These are phyloP conservation scores for Neonectria sp. DNA, from an alignment of 2,329 filamentous ascomycete genomes.

Conservation along the genomic window DNA sequence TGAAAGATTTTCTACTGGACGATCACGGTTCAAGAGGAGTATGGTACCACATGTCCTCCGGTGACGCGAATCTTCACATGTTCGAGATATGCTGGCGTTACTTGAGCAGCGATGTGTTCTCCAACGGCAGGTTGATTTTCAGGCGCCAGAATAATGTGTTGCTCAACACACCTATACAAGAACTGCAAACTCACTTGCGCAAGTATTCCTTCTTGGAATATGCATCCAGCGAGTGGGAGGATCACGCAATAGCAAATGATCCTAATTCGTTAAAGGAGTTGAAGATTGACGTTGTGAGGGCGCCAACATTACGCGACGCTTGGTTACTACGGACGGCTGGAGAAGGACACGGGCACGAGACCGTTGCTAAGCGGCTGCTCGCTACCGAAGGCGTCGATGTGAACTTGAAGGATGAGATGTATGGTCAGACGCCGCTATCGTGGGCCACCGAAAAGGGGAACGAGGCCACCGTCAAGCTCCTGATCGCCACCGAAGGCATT, in stretches of 20 bases:
- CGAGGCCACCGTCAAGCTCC: too few species aligned
- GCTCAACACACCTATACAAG: neutral
- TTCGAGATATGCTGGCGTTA: neutral
- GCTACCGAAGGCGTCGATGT: neutral
- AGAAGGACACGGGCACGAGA: neutral
- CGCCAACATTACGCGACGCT: conserved; percentile 8
- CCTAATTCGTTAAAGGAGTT: neutral
- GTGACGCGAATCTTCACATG: neutral
- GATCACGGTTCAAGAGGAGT: neutral
- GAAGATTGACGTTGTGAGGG: neutral
- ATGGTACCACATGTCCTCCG: neutral
- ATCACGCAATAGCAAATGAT: neutral
- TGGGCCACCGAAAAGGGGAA: neutral
- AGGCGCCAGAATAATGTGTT: neutral
- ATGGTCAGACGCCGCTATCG: neutral
- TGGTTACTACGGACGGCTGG: neutral
- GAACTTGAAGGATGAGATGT: neutral
- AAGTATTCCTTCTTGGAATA: neutral
- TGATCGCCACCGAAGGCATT: too few species aligned
- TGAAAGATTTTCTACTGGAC: too few species aligned
- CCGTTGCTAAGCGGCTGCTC: neutral
- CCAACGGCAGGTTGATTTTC: neutral
- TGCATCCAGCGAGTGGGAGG: neutral
- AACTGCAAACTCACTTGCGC: neutral
- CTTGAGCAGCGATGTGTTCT: neutral